Base-by-base conservation (phyloP, 2,329 filamentous ascomycete species). In the Pestalotiopsis sp. region DNA sequence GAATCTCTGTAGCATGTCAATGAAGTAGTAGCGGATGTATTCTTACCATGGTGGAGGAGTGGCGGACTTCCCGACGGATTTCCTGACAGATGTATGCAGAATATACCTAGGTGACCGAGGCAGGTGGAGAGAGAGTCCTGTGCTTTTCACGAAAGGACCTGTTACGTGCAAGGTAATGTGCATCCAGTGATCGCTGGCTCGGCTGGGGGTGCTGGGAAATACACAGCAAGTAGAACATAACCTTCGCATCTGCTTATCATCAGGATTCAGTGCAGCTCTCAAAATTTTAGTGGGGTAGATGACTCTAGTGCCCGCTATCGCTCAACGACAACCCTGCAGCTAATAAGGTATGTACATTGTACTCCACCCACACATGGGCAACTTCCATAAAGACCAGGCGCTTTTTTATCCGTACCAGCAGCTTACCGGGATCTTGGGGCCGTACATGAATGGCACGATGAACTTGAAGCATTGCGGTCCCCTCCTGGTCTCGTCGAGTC, bases 231-330 rank as follows among this genome's bases (percentile, higher is more conserved):
- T 65, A 45, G 14, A 65, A 17, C 27, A 45, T 7, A 36, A 36
- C 23, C 23, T 23, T 23, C 23, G 31, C 31, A 36, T 36, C 31
- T 36, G 31, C 31, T 36, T 9, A 63, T 36, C 13, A 6, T 61
- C 20, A 52, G 45, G 14, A 12, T 20, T 23, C 13, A 23, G 23
- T 61, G 59, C n/a, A 61, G 59, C 59, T 61, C 41, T 52, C 62
- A 45, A 65, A 52, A 52, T 65, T 65, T 64, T 65, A 49, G 62
- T 39, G 62, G 36, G 39, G 17, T 45, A 13, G 14, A 12, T 11
- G 5, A 2, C n/a, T 45, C 17, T 13, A 36, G 61, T 36, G 11
- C 27, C 31, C 59, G 59, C 59, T 61, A 61, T 61, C 59, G 59
- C 59, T 61, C 23, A 61, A 27, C 17, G 13, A 36, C 31, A 52